Evolutionary conservation across 352 stramenopile genomes (phyloP), one percentile per base, ranked within the genome.

Genomic region (Thalassiosira hispida): DNA sequence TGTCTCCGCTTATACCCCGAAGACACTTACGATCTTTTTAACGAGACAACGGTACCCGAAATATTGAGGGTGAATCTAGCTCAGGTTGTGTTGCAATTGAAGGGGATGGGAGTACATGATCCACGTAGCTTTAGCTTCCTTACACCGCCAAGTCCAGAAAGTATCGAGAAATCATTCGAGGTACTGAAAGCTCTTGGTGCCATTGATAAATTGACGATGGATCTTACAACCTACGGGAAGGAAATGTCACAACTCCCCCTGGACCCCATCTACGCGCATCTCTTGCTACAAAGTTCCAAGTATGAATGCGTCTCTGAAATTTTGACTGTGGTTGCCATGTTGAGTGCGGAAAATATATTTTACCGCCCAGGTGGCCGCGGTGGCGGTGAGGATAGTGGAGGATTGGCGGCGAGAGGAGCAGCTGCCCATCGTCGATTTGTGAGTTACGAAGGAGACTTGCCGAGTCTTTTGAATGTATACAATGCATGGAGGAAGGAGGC

Each of bases 1-100:
- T 99, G 96, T 79, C 98, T 98, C 73, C 89, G 91, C 38, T 56
- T 97, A 14, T 97, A 95, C 74, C 91, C 91, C n/a, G 81, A 92
- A 74, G 68, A 84, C 42, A 78, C 77, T 7, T 92, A 87, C 69
- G 80, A 85, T 31, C 42, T 9, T 20, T 61, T 92, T 12, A 70
- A 75, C 53, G 78, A 87, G 22, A 74, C 66, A 23, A 77, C 79
- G 14, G 59, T 79, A n/a, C 86, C 86, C 8, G 86, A 92, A 73
- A 94, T 92, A 42, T 71, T 83, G n/a, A 76, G 85, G 6, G 85
- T 92, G 0, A 91, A 91, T 65, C 60, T 94, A 25, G 68, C 86
- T 11, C 44, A 52, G n/a, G 85, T 94, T 16, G 73, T 92, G 1
- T 74, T 94, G 31, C 85, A 91, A 66, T 61, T 92, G 22, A 89